Base-by-base conservation (phyloP, 495 filamentous ascomycete genomes). In the Talaromyces thailandensis region DNA sequence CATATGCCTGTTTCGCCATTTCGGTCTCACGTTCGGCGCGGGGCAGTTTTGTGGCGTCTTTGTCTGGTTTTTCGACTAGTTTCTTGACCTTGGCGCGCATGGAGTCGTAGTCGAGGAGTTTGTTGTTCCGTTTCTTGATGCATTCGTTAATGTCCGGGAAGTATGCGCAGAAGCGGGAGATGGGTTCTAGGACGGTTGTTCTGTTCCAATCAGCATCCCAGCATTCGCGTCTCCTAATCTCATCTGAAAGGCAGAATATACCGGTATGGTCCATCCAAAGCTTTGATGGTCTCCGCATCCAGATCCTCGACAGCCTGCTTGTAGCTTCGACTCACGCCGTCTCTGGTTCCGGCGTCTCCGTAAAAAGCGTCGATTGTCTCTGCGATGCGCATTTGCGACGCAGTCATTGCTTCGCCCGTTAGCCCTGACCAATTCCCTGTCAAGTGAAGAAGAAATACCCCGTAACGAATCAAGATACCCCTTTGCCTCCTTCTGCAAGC, bases 361-460 rank as follows among this genome's bases (percentile, higher is more conserved):
- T 98, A 98, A 75, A 98, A 98, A 16, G 94, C 95, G 72, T 98
- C 94, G 74, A 98, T 98, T 11, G 94, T 98, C 73, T 98, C 94
- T 45, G 94, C 94, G 71, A 98, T 98, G 64, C 95, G 89, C 94
- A 98, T 98, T 72, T 98, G 94, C 37, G 93, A 97, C 2, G 94
- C 93, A 28, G 94, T 98, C 94, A 98, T 98, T 40, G 94, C 94
- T 95, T 56, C 59, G 29, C 18, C 1, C 14, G 14, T 40, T 25
- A 64, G 55, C 18, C 21, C 48, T 6, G 6, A 62, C 43, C 35
- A 64, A 28, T 31, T 16, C 24, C 23, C n/a, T 21, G n/a, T 1
- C 8, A 32, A 7, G 21, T 7, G 21, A 12, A 31, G 18, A 7
- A 26, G 52, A 14, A 37, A 14, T 37, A 93, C 91, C 91, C 84